These are phyloP conservation scores for Hypoxylon perforatum DNA, from an alignment of 495 filamentous ascomycete genomes.

Conservation along the genomic window DNA sequence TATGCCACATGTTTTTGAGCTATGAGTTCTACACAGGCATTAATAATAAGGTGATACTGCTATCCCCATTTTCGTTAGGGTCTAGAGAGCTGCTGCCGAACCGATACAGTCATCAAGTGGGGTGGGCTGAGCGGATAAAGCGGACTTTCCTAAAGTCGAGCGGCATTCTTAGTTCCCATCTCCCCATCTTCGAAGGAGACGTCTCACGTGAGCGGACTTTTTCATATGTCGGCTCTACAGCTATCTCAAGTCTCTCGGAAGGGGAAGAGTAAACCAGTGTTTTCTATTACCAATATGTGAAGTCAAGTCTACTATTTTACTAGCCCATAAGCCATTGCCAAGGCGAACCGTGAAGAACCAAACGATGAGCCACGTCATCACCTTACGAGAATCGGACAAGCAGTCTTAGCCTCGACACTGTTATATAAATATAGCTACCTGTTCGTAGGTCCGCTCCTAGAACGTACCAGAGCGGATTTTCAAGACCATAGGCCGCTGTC, in stretches of 20 bases:
- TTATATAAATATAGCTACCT: neutral
- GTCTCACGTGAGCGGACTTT: constrained; percentile 34
- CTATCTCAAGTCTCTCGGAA: too few species aligned
- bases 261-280: too few species aligned
- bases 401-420: neutral
- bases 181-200: neutral
- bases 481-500: neutral
- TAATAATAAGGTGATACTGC: too few species aligned
- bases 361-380: neutral
- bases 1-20: too few species aligned
- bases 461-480: constrained; percentile 7
- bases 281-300: too few species aligned
- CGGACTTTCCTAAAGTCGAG: constrained; percentile 12
- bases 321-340: too few species aligned
- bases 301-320: too few species aligned
- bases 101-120: constrained; percentile 26
- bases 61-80: neutral
- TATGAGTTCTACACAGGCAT: too few species aligned
- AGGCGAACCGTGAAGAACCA: neutral
- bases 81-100: neutral
- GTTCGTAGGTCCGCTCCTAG: constrained; percentile 23
- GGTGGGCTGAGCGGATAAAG: constrained; percentile 29
- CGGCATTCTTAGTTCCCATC: constrained; percentile 1
- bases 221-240: neutral
- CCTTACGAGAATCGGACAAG: neutral